Evolutionary conservation across 2,329 filamentous ascomycete species (phyloP).

Genomic region (Fusarium sp.): DNA sequence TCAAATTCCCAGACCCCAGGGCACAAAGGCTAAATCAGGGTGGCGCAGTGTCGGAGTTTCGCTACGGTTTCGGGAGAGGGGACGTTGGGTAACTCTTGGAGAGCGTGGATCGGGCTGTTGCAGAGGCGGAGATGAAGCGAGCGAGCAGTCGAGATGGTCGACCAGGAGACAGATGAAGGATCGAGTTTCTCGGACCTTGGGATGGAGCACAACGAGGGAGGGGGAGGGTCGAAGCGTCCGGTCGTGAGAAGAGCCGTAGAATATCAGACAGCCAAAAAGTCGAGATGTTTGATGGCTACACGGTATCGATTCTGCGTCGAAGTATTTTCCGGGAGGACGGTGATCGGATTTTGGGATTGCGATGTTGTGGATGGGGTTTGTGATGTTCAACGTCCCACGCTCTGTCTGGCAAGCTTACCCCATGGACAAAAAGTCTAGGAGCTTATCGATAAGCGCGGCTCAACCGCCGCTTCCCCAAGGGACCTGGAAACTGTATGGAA

Average conservation of each 20-base stretch:
- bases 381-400: constrained; percentile 35
- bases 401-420: background rate
- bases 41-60: constrained; percentile 5
- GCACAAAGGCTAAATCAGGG: constrained; percentile 7
- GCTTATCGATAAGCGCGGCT: constrained; percentile 48
- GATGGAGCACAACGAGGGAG: constrained; percentile 35
- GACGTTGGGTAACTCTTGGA: background rate
- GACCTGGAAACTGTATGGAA: background rate
- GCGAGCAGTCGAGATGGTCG: constrained; percentile 17
- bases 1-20: constrained; percentile 28
- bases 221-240: constrained; percentile 16
- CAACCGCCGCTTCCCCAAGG: background rate
- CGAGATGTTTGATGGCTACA: constrained; percentile 6
- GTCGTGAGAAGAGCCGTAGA: constrained; percentile 10
- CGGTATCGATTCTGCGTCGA: background rate
- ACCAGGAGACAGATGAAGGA: constrained; percentile 21
- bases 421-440: constrained; percentile 32
- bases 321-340: constrained; percentile 2
- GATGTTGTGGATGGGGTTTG: constrained; percentile 42
- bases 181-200: constrained; percentile 22
- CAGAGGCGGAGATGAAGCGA: background rate
- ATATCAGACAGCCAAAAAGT: background rate
- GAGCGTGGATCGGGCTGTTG: background rate
- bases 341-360: constrained; percentile 27
- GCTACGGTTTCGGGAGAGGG: background rate